phyloP scores from a whole-genome alignment of 306 rosid genomes.

The Albizia julibrissin region DNA sequence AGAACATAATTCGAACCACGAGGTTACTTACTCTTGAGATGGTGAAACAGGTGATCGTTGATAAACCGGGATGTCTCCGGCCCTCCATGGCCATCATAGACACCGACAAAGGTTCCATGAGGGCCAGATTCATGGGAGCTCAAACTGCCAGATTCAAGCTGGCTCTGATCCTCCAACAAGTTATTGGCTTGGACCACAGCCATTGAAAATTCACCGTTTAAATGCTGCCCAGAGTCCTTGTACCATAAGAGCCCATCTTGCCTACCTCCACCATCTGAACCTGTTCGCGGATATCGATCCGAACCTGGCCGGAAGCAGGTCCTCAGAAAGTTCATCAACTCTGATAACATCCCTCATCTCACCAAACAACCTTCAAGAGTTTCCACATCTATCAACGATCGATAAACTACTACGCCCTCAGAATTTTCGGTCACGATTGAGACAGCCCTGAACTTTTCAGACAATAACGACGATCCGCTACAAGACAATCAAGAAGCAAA shows the following conservation, averaged over 20 bases:
- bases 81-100: constrained; percentile 49
- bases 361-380: constrained; percentile 47
- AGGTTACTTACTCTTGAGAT: constrained; percentile 47
- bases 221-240: constrained; percentile 47
- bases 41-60: constrained; percentile 40
- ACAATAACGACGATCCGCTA: constrained; percentile 27
- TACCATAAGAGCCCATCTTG: constrained; percentile 49
- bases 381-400: constrained; percentile 52
- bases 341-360: constrained; percentile 59
- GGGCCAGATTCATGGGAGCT: constrained; percentile 45
- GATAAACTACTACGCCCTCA: constrained; percentile 25
- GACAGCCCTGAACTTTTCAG: constrained; percentile 32
- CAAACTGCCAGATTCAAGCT: constrained; percentile 43
- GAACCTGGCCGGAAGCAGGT: constrained; percentile 52
- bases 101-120: constrained; percentile 44
- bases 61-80: constrained; percentile 30
- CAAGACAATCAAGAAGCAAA: constrained; percentile 27
- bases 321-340: constrained; percentile 50
- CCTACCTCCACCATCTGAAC: constrained; percentile 43
- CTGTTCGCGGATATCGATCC: constrained; percentile 26
- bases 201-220: constrained; percentile 49
- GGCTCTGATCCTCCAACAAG: constrained; percentile 54
- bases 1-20: not conserved
- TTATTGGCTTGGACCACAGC: constrained; percentile 55
- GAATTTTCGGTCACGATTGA: constrained; percentile 27